Evolutionary conservation across 208 protist genomes (phyloP).

Genomic region (Acanthamoeba sp.): DNA sequence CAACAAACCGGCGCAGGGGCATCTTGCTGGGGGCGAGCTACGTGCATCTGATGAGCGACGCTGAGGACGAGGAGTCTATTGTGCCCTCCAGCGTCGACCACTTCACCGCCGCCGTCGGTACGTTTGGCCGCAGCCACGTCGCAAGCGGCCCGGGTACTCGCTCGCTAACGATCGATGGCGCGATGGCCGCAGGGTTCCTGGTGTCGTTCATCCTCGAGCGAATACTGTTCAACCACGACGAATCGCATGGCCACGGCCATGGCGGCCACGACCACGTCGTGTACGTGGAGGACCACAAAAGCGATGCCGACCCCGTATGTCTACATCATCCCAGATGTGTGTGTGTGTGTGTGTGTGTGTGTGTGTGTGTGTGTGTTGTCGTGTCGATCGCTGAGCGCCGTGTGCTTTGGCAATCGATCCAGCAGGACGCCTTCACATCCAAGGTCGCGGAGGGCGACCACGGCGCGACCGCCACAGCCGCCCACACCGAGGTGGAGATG

Average conservation of each 20-base stretch:
- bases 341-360: no score
- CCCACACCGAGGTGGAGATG: not conserved
- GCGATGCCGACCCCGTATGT: not conserved
- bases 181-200: not conserved
- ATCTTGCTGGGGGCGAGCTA: not conserved
- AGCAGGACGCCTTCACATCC: no score
- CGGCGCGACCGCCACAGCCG: not conserved
- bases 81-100: not conserved
- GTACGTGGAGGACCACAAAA: not conserved
- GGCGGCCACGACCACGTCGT: not conserved
- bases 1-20: no score
- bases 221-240: not conserved
- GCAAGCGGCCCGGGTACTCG: no score
- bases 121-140: no score
- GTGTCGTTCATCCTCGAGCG: not conserved
- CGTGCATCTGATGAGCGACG: slow-evolving; percentile 6
- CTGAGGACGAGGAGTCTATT: not conserved
- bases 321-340: no score
- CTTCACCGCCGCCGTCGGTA: not conserved
- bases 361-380: no score
- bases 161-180: no score
- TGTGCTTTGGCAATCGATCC: no score
- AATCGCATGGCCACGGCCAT: not conserved
- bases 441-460: no score
- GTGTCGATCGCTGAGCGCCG: no score